Evolutionary conservation across 2,329 filamentous ascomycete genomes (phyloP).

Genomic region (Phoma sp.): DNA sequence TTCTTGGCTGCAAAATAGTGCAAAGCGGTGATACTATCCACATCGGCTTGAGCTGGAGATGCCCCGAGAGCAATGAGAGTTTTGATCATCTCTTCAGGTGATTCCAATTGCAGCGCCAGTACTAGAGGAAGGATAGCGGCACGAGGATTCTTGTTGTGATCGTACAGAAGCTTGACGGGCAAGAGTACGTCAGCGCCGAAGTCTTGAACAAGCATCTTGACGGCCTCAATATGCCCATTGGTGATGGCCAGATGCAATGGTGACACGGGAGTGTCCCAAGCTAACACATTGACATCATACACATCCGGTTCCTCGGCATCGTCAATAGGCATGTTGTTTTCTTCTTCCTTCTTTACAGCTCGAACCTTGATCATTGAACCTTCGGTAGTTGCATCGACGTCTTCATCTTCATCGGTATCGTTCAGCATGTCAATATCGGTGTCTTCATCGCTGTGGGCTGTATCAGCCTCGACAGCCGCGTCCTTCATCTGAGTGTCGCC

Average conservation of each 20-base stretch:
- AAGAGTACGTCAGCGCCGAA: slow-evolving; percentile 80
- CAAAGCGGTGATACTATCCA: slow-evolving; percentile 67
- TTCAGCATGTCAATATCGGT: slow-evolving; percentile 62
- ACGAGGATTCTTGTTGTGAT: slow-evolving; percentile 55
- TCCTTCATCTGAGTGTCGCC: slow-evolving; percentile 20
- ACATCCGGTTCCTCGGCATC: slow-evolving; percentile 71
- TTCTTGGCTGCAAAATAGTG: slow-evolving; percentile 49
- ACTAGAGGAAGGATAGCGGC: slow-evolving; percentile 72
- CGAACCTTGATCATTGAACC: slow-evolving; percentile 72
- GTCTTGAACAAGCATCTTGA: slow-evolving; percentile 69
- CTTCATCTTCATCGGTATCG: slow-evolving; percentile 49
- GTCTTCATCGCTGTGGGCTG: slow-evolving; percentile 56
- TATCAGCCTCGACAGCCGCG: slow-evolving; percentile 41
- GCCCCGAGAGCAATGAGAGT: slow-evolving; percentile 73
- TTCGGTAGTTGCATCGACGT: slow-evolving; percentile 64
- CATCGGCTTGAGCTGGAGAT: slow-evolving; percentile 74
- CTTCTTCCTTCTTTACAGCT: slow-evolving; percentile 49
- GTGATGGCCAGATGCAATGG: slow-evolving; percentile 81
- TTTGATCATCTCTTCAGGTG: slow-evolving; percentile 67
- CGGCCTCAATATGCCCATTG: slow-evolving; percentile 71
- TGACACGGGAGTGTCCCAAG: slow-evolving; percentile 78
- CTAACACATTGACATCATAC: slow-evolving; percentile 77
- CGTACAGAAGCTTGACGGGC: slow-evolving; percentile 69
- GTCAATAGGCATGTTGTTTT: slow-evolving; percentile 59
- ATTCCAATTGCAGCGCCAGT: slow-evolving; percentile 69